phyloP scores from a whole-genome alignment of 192 early-diverging fungal species.

The Coemansia javaensis region DNA sequence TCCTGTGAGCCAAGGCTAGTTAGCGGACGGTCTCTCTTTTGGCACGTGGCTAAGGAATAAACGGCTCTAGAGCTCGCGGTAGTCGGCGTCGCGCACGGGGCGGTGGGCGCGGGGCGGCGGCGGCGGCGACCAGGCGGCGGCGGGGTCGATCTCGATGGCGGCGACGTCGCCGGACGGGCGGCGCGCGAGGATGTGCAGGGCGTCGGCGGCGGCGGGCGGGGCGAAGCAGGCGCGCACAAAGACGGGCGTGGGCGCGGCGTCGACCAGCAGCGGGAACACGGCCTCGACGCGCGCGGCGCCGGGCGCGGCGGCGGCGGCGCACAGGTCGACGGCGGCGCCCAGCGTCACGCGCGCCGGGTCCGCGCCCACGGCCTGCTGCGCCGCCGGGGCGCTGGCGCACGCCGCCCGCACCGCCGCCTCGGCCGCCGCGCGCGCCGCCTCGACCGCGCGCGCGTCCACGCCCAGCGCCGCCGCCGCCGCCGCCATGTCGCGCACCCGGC shows the following conservation, averaged over 20 bases:
- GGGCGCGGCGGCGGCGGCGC: background rate
- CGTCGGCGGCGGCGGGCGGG: constrained; percentile 1
- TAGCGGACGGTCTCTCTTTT: too few species aligned
- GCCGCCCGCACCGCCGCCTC: too few species aligned
- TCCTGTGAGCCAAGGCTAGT: background rate
- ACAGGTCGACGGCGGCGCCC: constrained; percentile 21
- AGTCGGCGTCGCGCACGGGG: constrained; percentile 32
- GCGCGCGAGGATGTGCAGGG: constrained; percentile 2
- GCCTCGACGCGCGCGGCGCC: constrained; percentile 4
- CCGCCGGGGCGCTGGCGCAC: too few species aligned
- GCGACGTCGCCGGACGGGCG: constrained; percentile 11
- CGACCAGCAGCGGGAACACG: constrained; percentile 29
- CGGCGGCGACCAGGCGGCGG: background rate
- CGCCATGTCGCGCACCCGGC: background rate
- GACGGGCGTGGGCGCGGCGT: constrained; percentile 5
- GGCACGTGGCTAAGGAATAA: too few species aligned
- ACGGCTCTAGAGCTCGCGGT: constrained; percentile 22
- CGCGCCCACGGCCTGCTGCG: too few species aligned
- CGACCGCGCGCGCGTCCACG: background rate
- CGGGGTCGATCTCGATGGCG: constrained; percentile 3
- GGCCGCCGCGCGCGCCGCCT: background rate
- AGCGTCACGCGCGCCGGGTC: constrained; percentile 1
- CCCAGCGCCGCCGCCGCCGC: background rate
- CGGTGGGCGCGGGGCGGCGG: background rate
- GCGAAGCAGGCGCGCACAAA: constrained; percentile 21